Percentiles rank a stretch among this genome's conserved stretches.
phyloP scores from a whole-genome alignment of 2,329 filamentous ascomycete genomes.

The Fragosphaeria purpurea region DNA sequence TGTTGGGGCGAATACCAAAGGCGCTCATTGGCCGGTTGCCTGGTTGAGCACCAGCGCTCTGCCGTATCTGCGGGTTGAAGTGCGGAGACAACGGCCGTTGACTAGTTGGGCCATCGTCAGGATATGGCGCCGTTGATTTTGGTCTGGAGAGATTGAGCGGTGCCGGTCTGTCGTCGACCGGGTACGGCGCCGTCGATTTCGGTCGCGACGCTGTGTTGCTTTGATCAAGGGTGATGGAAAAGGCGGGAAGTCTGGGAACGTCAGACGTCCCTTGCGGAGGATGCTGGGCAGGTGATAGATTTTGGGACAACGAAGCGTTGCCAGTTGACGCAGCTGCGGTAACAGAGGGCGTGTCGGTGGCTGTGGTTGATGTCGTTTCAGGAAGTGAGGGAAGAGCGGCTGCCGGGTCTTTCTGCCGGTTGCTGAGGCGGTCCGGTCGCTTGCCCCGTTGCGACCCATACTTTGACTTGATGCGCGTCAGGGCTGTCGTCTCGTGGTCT shows the following conservation, averaged over 20 bases:
- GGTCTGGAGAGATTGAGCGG: constrained; percentile 34
- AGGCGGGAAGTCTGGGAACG: constrained; percentile 39
- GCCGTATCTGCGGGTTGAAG: constrained; percentile 37
- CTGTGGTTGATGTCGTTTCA: constrained; percentile 29
- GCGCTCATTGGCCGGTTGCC: constrained; percentile 41
- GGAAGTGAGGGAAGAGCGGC: constrained; percentile 36
- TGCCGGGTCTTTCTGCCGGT: constrained; percentile 22
- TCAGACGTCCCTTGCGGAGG: constrained; percentile 33
- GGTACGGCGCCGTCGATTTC: constrained; percentile 57
- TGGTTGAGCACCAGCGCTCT: constrained; percentile 32
- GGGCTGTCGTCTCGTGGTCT: constrained; percentile 86
- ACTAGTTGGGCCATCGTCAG: constrained; percentile 37
- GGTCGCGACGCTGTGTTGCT: constrained; percentile 29
- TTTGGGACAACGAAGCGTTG: constrained; percentile 31
- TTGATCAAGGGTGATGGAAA: constrained; percentile 38
- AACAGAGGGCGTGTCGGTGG: constrained; percentile 14
- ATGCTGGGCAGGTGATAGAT: constrained; percentile 25
- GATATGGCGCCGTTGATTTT: constrained; percentile 41
- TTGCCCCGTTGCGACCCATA: constrained; percentile 59
- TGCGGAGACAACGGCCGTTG: constrained; percentile 27
- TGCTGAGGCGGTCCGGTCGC: constrained; percentile 49
- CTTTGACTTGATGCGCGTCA: constrained; percentile 76
- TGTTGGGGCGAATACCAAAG: constrained; percentile 44
- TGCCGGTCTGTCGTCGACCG: constrained; percentile 53
- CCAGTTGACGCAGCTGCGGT: constrained; percentile 19